Percentiles rank a stretch among this genome's conserved stretches.
These are phyloP conservation scores for Phialemonium atrogriseum DNA, from an alignment of 2,329 filamentous ascomycete species.

Conservation along the genomic window DNA sequence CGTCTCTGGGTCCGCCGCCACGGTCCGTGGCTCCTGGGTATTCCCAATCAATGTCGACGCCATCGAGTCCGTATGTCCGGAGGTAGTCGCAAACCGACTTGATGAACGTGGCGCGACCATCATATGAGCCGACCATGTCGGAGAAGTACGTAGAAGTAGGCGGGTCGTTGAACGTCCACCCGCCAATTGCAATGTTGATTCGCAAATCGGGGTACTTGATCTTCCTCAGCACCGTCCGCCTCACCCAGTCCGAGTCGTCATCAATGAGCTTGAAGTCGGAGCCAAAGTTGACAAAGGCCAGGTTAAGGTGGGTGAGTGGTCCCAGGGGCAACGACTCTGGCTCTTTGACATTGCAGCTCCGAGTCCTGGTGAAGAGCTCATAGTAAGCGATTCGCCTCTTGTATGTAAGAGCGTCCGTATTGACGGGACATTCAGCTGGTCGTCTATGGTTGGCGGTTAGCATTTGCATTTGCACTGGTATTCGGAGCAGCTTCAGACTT, in stretches of 20 bases:
- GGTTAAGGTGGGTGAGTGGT: constrained; percentile 19
- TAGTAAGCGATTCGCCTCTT: constrained; percentile 32
- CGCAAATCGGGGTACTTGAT: constrained; percentile 15
- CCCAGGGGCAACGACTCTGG: constrained; percentile 11
- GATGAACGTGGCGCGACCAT: constrained; percentile 26
- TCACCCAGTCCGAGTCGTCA: constrained; percentile 10
- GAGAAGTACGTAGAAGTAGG: constrained; percentile 18
- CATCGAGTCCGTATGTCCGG: constrained; percentile 31
- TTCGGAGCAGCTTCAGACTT: too few relatives aligned
- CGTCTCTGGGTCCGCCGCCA: constrained; percentile 25
- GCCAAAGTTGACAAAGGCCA: constrained; percentile 32
- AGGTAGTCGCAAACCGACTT: constrained; percentile 28
- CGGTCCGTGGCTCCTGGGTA: constrained; percentile 25
- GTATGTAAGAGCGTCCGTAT: too few relatives aligned
- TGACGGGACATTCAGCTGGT: too few relatives aligned
- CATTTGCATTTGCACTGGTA: neutral
- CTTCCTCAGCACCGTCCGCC: constrained; percentile 25
- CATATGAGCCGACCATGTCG: constrained; percentile 19
- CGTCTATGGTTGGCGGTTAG: neutral
- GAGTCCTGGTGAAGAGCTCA: constrained; percentile 18
- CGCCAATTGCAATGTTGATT: constrained; percentile 29
- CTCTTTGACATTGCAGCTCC: constrained; percentile 10
- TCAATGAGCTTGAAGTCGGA: constrained; percentile 20
- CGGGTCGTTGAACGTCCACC: constrained; percentile 29
- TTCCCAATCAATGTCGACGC: constrained; percentile 37